Evolutionary conservation across 495 filamentous ascomycete species (phyloP), one percentile per base, ranked within the genome.

Genomic region (Neurospora sp.): DNA sequence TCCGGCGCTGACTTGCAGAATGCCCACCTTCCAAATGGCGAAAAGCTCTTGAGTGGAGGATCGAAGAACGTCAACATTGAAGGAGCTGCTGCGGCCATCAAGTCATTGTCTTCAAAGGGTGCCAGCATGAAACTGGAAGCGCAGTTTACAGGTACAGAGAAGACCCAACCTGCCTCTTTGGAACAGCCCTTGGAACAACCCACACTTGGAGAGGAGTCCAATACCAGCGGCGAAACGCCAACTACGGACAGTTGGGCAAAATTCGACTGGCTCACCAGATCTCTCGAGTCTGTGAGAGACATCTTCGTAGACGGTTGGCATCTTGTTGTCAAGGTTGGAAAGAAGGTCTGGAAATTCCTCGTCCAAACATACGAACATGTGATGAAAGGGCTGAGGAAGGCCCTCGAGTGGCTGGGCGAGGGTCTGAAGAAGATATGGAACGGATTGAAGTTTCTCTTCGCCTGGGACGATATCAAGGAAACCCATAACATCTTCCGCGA

Each of bases 61-160:
- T 13, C 48, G 5, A 59, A 21, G n/a, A 48, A 21, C n/a, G n/a
- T 21, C 43, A 48, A 48, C n/a, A 10, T 48, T 21, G n/a, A 48
- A 11, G 43, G 43, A 48, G 43, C 43, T 21, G 43, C 43, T 4
- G 43, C 43, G 43, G 43, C 43, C 43, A 48, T 48, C 43, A 48
- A 48, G n/a, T 21, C 43, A n/a, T 48, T 48, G 9, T 4, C 43
- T n/a, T 48, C 43, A 21, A 48, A 48, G 43, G 43, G 43, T 48
- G 43, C 43, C 43, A 48, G 9, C 43, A 48, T 48, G 43, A 48
- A 21, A 48, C n/a, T 48, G 43, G 43, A 48, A 48, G n/a, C 43
- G 43, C 43, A 48, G 43, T 48, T 48, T 48, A 21, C 40, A 42
- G 40, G 40, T 7, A 7, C n/a, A 9, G 43, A 48, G n/a, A 48